A percentile compares a stretch with the other conserved stretches of the same genome.
Evolutionary conservation across 2,329 filamentous ascomycete genomes (phyloP).

Genomic region (Penicillium janthinellum): DNA sequence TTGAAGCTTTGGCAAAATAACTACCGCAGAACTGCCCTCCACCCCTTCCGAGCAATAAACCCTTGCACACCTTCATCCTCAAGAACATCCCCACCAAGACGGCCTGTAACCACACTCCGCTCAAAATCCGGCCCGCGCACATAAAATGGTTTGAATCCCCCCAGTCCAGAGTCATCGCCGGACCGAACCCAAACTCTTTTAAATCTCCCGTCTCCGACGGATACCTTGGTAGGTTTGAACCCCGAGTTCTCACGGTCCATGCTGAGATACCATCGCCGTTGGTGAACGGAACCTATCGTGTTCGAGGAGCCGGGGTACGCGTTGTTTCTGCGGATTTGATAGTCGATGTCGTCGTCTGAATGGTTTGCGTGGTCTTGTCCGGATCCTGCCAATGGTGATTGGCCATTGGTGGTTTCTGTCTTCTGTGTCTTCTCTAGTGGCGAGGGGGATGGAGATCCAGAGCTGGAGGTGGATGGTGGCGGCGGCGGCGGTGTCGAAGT

Average conservation of each 20-base stretch:
- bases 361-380: constrained; percentile 11
- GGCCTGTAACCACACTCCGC: constrained; percentile 67
- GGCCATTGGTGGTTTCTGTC: not conserved
- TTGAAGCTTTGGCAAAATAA: too few relatives aligned
- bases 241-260: constrained; percentile 63
- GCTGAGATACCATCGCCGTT: constrained; percentile 67
- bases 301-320: constrained; percentile 68
- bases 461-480: constrained; percentile 21
- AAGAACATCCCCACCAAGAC: constrained; percentile 61
- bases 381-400: not conserved
- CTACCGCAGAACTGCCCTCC: constrained; percentile 48
- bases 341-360: constrained; percentile 45
- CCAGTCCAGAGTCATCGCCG: constrained; percentile 19
- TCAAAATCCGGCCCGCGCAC: constrained; percentile 64
- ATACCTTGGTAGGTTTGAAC: constrained; percentile 43
- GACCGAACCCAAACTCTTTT: constrained; percentile 33
- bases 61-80: constrained; percentile 61
- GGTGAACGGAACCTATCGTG: constrained; percentile 66
- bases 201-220: constrained; percentile 1
- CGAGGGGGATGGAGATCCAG: constrained; percentile 21
- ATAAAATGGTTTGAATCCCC: constrained; percentile 60
- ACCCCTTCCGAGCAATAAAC: constrained; percentile 62
- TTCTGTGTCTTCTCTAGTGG: not conserved
- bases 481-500: not conserved
- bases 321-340: constrained; percentile 61